Evolutionary conservation across 2,329 filamentous ascomycete species (phyloP).

Genomic region (Sordariomycetes sp.): DNA sequence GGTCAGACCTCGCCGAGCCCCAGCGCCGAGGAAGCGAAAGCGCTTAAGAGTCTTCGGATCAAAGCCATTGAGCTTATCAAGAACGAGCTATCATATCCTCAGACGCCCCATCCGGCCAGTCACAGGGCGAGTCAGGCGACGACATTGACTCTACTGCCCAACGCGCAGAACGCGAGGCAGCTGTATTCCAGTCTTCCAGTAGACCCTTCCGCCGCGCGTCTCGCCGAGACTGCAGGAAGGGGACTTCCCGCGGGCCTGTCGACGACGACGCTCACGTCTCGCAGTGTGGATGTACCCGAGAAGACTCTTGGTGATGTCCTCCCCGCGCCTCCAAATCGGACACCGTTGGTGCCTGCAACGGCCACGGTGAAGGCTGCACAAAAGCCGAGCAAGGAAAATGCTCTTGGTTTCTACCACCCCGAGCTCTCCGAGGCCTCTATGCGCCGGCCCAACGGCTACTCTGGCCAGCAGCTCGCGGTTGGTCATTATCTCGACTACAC

Average conservation of each 20-base stretch:
- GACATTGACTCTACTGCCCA: conserved; percentile 24
- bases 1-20: conserved; percentile 19
- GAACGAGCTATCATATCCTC: conserved; percentile 45
- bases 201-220: not conserved
- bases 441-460: conserved; percentile 49
- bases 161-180: conserved; percentile 24
- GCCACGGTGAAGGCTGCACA: conserved; percentile 19
- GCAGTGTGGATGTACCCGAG: not conserved
- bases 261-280: not conserved
- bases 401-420: conserved; percentile 42
- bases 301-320: conserved; percentile 61
- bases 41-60: conserved; percentile 17
- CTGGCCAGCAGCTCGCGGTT: conserved; percentile 51
- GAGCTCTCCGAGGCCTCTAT: conserved; percentile 43
- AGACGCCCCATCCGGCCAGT: conserved; percentile 8
- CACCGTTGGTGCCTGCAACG: conserved; percentile 60
- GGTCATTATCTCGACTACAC: conserved; percentile 64
- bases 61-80: conserved; percentile 52
- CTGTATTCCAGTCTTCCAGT: not conserved
- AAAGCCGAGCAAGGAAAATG: conserved; percentile 55
- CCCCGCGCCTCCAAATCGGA: conserved; percentile 24
- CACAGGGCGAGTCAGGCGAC: conserved; percentile 25
- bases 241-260: not conserved
- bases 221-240: not conserved
- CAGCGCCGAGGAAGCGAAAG: conserved; percentile 1